phyloP scores from a whole-genome alignment of 352 stramenopile species.

The Phytophthora uliginosa region DNA sequence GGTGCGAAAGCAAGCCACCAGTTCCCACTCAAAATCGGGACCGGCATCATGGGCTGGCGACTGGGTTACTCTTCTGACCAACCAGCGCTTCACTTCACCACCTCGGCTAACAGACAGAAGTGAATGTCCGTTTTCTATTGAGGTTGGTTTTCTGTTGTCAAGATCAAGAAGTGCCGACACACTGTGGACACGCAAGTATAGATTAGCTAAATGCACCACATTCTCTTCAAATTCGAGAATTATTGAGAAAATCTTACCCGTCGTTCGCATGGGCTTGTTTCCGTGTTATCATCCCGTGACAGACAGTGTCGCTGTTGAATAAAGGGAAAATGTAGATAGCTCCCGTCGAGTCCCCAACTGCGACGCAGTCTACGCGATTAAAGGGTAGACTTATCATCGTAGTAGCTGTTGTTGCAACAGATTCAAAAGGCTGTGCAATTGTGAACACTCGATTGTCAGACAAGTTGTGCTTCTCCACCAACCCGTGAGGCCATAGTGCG shows the following conservation, averaged over 20 bases:
- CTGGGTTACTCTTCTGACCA: conserved; percentile 15
- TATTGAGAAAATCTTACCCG: conserved; percentile 21
- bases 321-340: conserved; percentile 25
- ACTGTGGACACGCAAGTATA: conserved; percentile 6
- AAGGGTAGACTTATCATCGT: conserved; percentile 25
- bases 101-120: conserved; percentile 46
- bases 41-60: conserved; percentile 1
- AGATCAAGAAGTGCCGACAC: conserved; percentile 27
- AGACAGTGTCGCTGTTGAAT: background rate
- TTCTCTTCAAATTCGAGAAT: background rate
- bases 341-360: conserved; percentile 33
- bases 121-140: background rate
- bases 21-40: conserved; percentile 38
- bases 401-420: conserved; percentile 14
- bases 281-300: conserved; percentile 6
- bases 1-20: conserved; percentile 59
- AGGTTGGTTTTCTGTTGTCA: background rate
- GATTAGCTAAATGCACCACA: background rate
- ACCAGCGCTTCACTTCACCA: conserved; percentile 65
- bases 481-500: conserved; percentile 44
- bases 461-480: conserved; percentile 39
- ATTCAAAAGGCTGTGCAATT: conserved; percentile 30
- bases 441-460: conserved; percentile 40
- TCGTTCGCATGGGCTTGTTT: conserved; percentile 38
- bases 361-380: conserved; percentile 15